Evolutionary conservation across 768 basidiomycete species (phyloP).

Genomic region (Cystofilobasidium capitatum): DNA sequence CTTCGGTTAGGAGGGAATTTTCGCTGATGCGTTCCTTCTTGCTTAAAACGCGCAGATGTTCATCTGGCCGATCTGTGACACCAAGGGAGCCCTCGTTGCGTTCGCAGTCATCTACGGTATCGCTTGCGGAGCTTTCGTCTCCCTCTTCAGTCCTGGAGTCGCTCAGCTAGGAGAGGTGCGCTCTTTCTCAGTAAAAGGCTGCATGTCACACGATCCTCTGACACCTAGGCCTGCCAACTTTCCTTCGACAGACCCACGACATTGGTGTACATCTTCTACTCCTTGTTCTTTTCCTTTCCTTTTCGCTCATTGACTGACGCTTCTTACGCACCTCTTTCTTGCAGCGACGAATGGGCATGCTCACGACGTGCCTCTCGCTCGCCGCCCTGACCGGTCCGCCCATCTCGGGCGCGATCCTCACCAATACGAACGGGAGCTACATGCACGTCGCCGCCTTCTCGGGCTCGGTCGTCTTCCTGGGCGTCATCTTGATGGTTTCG

Average conservation of each 20-base stretch:
- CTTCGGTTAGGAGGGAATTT: not conserved
- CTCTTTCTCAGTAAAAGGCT: no score
- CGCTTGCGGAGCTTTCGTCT: constrained; percentile 20
- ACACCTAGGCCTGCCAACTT: not conserved
- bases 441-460: constrained; percentile 21
- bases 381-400: constrained; percentile 19
- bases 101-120: constrained; percentile 17
- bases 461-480: constrained; percentile 18
- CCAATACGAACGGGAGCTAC: not conserved
- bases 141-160: constrained; percentile 21
- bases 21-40: not conserved
- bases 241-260: constrained; percentile 8
- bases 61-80: constrained; percentile 16
- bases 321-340: not conserved
- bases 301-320: not conserved
- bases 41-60: constrained; percentile 14
- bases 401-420: constrained; percentile 25
- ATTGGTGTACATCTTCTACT: constrained; percentile 16
- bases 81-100: constrained; percentile 5
- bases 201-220: no score
- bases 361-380: constrained; percentile 20
- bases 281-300: not conserved
- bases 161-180: constrained; percentile 26
- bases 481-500: not conserved
- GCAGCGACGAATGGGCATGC: constrained; percentile 14